Evolutionary conservation across 1,284 basidiomycete species (phyloP), one percentile per base, ranked within the genome.

Genomic region (Heliocybe sulcata): DNA sequence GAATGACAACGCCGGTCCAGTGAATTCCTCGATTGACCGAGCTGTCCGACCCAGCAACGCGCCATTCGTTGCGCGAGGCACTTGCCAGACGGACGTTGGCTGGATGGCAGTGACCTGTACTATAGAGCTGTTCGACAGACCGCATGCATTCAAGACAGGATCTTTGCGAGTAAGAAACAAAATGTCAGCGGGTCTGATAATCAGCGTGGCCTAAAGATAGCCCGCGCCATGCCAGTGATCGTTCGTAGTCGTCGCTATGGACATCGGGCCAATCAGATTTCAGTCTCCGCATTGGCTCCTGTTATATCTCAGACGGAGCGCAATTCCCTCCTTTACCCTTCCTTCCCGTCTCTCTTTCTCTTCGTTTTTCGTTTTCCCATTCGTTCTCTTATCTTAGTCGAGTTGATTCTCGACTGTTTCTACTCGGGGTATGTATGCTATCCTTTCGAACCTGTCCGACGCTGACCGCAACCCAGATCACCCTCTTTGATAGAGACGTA

Each of bases 401-500:
- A 81, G 81, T 82, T 75, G 81, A 82, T 73, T 70, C 72, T 80
- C 80, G 79, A 76, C 77, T 72, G 65, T 64, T 73, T 72, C 72
- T 60, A 65, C 67, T 70, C 72, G 74, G 76, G 80, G 78, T 79
- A 61, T 58, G 69, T 68, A 22, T 22, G 35, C 55, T 54, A n/a
- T 6, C 27, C 52, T 29, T 50, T 6, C 8, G 51, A 51, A 29
- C 49, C 38, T 25, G 11, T 22, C 6, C 27, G 16, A 19, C 35
- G 45, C 63, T 64, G 23, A 64, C 47, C 38, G 38, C 4, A 42
- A 23, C 47, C 57, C 61, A 81, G 80, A 82, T 81, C 77, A 76
- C 73, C 72, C 79, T 85, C 83, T 86, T 87, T 81, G 84, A 84
- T 70, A 86, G 83, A 85, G 81, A 72, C 67, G 68, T 70, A 42